Evolutionary conservation across 2,329 filamentous ascomycete species (phyloP), one percentile per base, ranked within the genome.

Genomic region (Truncatella angustata): DNA sequence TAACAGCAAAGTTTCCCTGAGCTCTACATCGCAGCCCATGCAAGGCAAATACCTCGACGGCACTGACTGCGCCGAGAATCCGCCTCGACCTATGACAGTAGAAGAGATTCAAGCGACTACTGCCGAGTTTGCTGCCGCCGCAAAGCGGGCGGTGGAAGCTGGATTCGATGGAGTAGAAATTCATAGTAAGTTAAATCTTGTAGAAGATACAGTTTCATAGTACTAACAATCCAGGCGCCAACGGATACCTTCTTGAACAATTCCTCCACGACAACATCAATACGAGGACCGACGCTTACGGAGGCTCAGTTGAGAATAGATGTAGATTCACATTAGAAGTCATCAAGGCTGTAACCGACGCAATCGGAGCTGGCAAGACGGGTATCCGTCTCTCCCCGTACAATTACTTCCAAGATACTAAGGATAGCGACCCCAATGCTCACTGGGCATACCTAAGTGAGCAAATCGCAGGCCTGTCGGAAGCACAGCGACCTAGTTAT

Each of bases 81-180:
- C 87, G 1, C 82, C 52, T 32, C 61, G 78, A 50, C 83, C 77
- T 16, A 82, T 91, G 81, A 85, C 81, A 0, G 70, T 79, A 16
- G 70, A 77, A 1, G 86, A 91, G 44, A 91, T 92, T 51, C 75
- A 81, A 49, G 67, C 78, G 3, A 71, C 86, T 53, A 88, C 88
- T 66, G 63, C 65, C 4, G 81, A 81, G 2, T 91, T 80, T 69
- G 79, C 76, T 1, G 77, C 73, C 0, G 77, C 76, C 0, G 73
- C 76, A 0, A 73, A 75, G 58, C 69, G 81, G 10, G 79, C 87
- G 1, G 66, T 90, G 2, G 73, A 76, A 42, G 82, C 81, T 1
- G 88, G 88, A 0, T 85, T 87, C 37, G 87, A 90, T 61, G 60
- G 63, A 1, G 60, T 65, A 0, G 86, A 90, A 56, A 66, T 72